Evolutionary conservation across 495 filamentous ascomycete genomes (phyloP).

Genomic region (Podospora anserina): DNA sequence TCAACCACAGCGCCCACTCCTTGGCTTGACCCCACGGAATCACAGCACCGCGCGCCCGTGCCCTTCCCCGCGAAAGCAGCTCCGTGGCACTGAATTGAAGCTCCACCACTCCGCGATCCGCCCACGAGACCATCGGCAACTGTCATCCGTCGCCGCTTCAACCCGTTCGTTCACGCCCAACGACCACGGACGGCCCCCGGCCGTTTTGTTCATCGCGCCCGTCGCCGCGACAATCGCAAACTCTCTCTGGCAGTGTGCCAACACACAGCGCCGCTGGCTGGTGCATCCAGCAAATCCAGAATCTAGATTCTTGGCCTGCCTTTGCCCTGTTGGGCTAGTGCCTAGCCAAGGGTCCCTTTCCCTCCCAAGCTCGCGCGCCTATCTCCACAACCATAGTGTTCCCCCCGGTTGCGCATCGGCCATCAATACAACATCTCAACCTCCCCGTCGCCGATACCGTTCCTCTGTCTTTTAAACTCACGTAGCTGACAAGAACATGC

Average conservation of each 20-base stretch:
- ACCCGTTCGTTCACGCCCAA: constrained; percentile 11
- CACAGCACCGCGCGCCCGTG: background rate
- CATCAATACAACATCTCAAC: constrained; percentile 1
- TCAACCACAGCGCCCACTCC: background rate
- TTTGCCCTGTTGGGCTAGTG: constrained; percentile 4
- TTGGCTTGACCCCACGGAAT: background rate
- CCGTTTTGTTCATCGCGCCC: background rate
- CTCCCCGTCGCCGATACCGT: constrained; percentile 3
- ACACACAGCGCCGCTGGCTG: background rate
- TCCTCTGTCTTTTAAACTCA: background rate
- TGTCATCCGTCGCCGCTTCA: constrained; percentile 7
- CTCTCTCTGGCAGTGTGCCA: background rate
- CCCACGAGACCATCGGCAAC: constrained; percentile 16
- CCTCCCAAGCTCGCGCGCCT: background rate
- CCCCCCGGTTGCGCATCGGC: background rate
- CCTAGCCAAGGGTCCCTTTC: background rate
- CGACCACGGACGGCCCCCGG: background rate
- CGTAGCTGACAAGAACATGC: constrained; percentile 38
- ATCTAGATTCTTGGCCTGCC: constrained; percentile 9
- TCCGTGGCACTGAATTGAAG: constrained; percentile 15
- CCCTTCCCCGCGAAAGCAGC: constrained; percentile 10
- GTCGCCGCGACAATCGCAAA: background rate
- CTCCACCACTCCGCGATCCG: constrained; percentile 9
- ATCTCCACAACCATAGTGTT: background rate
- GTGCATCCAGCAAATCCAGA: background rate